Evolutionary conservation across 75 land plant species (phyloP).

Genomic region (Picea sitchensis): DNA sequence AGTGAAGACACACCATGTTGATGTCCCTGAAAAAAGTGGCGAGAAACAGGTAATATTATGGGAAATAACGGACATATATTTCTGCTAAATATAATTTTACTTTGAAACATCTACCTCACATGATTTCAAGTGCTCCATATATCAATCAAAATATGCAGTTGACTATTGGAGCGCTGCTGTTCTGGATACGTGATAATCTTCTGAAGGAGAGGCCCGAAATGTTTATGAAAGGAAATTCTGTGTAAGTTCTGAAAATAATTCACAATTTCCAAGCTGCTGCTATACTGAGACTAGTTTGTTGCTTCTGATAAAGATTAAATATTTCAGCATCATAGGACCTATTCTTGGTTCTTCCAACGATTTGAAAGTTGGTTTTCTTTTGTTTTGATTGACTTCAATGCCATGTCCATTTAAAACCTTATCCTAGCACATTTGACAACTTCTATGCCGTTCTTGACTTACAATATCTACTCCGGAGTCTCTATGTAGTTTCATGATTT

Average conservation of each 20-base stretch:
- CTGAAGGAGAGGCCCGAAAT: conserved; percentile 95
- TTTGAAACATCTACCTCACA: background rate
- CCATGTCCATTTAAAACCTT: background rate
- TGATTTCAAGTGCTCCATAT: background rate
- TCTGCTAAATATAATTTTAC: background rate
- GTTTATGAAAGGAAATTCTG: conserved; percentile 93
- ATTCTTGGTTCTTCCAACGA: background rate
- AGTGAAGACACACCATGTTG: conserved; percentile 72
- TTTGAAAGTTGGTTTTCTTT: background rate
- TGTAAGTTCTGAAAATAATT: conserved; percentile 48
- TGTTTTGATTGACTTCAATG: background rate
- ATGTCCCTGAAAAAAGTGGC: conserved; percentile 42
- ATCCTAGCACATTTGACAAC: background rate
- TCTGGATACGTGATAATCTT: conserved; percentile 76
- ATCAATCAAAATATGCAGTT: conserved; percentile 34
- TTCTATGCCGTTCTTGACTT: background rate
- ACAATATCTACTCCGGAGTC: too few species aligned
- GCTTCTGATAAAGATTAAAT: background rate
- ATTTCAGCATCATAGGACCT: background rate
- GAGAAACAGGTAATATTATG: conserved; percentile 38
- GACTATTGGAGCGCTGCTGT: conserved; percentile 66
- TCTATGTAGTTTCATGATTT: background rate
- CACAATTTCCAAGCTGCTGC: background rate
- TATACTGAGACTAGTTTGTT: background rate
- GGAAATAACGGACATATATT: background rate